phyloP scores from a whole-genome alignment of 768 basidiomycete genomes.

The Tephrocybe sp. region DNA sequence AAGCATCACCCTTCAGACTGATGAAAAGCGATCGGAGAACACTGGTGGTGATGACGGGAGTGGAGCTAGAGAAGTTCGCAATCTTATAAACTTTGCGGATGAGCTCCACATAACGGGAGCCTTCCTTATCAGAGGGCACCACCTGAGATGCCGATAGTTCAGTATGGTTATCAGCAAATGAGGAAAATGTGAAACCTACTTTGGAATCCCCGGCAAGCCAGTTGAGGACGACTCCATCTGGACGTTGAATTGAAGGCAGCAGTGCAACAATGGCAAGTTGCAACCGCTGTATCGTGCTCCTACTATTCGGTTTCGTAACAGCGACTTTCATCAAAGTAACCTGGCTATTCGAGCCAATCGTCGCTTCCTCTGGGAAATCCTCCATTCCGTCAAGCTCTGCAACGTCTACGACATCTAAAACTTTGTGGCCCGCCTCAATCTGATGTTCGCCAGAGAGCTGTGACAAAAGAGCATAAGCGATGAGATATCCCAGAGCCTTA shows the following conservation, averaged over 20 bases:
- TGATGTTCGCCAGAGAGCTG: conserved; percentile 57
- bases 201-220: conserved; percentile 44
- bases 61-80: conserved; percentile 52
- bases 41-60: conserved; percentile 47
- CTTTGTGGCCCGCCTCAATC: conserved; percentile 46
- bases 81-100: conserved; percentile 64
- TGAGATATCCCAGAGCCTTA: conserved; percentile 56
- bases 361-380: conserved; percentile 28
- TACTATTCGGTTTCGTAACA: conserved; percentile 59
- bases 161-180: neutral
- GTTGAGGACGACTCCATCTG: conserved; percentile 35
- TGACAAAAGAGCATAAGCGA: conserved; percentile 58
- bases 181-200: conserved; percentile 25
- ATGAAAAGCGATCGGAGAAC: conserved; percentile 67
- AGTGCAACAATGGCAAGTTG: conserved; percentile 55
- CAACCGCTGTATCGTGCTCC: conserved; percentile 50
- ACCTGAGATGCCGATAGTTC: neutral
- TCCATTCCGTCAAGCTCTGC: conserved; percentile 44
- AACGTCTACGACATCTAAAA: conserved; percentile 45
- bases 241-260: conserved; percentile 48
- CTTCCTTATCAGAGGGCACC: conserved; percentile 16
- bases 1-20: conserved; percentile 62
- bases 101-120: conserved; percentile 51
- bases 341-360: conserved; percentile 31
- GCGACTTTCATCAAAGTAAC: conserved; percentile 44